phyloP scores from a whole-genome alignment of 805 yeast species.

The Schwanniomyces sp. region DNA sequence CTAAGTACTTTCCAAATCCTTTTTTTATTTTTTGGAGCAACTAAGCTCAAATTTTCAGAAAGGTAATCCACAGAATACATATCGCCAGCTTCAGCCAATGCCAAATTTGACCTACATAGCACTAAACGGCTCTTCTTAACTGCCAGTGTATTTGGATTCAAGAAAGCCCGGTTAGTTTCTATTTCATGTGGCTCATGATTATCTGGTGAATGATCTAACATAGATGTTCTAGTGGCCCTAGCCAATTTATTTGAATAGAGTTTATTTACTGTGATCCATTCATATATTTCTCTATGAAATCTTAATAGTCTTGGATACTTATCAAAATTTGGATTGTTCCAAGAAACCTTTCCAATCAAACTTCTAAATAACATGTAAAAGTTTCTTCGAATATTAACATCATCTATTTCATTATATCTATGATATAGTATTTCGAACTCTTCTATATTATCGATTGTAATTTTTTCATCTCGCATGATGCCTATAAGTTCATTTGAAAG shows the following conservation, averaged over 20 bases:
- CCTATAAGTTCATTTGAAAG: not conserved
- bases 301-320: not conserved
- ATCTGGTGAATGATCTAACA: too few species aligned
- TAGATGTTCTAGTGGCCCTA: too few species aligned
- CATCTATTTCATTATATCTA: not conserved
- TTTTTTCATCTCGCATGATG: not conserved
- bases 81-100: not conserved
- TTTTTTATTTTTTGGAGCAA: not conserved
- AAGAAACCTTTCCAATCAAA: not conserved
- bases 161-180: too few species aligned
- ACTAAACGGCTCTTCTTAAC: too few species aligned
- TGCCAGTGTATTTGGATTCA: too few species aligned
- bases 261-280: not conserved
- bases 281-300: not conserved
- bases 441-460: not conserved
- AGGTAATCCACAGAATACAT: not conserved
- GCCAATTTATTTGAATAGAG: not conserved
- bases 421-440: not conserved
- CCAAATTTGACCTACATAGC: not conserved
- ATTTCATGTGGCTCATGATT: too few species aligned
- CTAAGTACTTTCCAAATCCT: not conserved
- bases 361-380: not conserved
- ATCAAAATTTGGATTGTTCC: not conserved
- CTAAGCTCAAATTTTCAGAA: not conserved
- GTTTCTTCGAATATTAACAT: not conserved